Conservation (phyloP, 2,329 filamentous ascomycete genomes). For the Arthroderma sp. region DNA sequence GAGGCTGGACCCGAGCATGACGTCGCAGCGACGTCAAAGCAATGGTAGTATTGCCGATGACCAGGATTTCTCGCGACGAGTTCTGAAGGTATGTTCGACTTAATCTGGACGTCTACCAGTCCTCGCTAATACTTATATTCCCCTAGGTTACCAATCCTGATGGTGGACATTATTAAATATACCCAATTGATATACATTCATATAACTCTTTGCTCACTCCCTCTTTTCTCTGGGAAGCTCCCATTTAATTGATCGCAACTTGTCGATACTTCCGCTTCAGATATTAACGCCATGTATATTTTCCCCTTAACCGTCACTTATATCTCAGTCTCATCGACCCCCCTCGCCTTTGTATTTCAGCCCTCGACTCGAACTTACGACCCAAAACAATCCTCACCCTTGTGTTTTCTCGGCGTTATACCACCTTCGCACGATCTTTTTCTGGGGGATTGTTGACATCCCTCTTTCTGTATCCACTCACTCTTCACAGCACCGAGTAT, state of each 20-base stretch:
- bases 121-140: constrained; percentile 4
- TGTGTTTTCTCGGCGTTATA: neutral
- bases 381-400: neutral
- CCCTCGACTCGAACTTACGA: neutral
- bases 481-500: neutral
- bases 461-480: neutral
- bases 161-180: constrained; percentile 10
- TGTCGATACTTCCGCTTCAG: neutral
- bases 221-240: neutral
- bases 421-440: neutral
- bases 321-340: neutral
- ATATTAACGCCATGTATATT: constrained; percentile 3
- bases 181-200: neutral
- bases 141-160: constrained; percentile 15
- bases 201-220: neutral
- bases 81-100: constrained; percentile 60
- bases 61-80: constrained; percentile 89
- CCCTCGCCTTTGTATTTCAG: neutral
- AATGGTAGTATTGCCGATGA: constrained; percentile 95
- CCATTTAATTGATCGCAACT: neutral
- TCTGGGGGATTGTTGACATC: neutral
- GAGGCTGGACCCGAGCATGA: constrained; percentile 69
- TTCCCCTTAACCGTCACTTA: neutral
- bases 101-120: neutral
- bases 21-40: constrained; percentile 74